Percentiles rank a stretch among this genome's conserved stretches.
Conservation (phyloP, 2,329 filamentous ascomycete species). For the Grosmannia huntii region DNA sequence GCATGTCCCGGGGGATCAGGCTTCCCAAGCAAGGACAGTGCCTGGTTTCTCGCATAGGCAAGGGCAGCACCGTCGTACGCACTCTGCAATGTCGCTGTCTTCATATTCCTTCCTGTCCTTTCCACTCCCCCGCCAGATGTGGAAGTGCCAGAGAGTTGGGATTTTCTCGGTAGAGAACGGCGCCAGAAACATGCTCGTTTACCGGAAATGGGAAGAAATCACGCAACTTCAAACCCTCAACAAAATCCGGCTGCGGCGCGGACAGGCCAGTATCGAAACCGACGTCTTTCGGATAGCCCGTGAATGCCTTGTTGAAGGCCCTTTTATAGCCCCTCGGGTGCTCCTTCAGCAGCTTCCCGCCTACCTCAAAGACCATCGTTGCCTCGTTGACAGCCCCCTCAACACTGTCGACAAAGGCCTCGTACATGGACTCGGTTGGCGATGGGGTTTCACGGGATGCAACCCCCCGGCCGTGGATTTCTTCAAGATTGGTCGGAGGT, state of each 20-base stretch:
- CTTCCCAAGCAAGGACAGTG: slow-evolving; percentile 12
- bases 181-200: not conserved
- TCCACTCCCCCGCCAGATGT: slow-evolving; percentile 17
- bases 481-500: not conserved
- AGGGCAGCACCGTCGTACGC: slow-evolving; percentile 17
- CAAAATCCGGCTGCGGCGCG: not conserved
- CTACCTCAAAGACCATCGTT: not conserved
- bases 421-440: not conserved
- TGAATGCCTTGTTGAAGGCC: not conserved
- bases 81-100: slow-evolving; percentile 11
- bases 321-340: not conserved
- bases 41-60: slow-evolving; percentile 16
- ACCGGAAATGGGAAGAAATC: not conserved
- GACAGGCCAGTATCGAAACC: not conserved
- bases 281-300: not conserved
- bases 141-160: slow-evolving; percentile 15
- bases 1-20: slow-evolving; percentile 12
- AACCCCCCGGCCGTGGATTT: not conserved
- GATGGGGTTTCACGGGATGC: not conserved
- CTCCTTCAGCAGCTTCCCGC: not conserved
- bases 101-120: slow-evolving; percentile 9
- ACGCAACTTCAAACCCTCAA: not conserved
- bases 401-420: not conserved
- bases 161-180: slow-evolving; percentile 12
- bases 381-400: not conserved